Base-by-base conservation (phyloP, 768 basidiomycete species). In the Mrakia gelida region DNA sequence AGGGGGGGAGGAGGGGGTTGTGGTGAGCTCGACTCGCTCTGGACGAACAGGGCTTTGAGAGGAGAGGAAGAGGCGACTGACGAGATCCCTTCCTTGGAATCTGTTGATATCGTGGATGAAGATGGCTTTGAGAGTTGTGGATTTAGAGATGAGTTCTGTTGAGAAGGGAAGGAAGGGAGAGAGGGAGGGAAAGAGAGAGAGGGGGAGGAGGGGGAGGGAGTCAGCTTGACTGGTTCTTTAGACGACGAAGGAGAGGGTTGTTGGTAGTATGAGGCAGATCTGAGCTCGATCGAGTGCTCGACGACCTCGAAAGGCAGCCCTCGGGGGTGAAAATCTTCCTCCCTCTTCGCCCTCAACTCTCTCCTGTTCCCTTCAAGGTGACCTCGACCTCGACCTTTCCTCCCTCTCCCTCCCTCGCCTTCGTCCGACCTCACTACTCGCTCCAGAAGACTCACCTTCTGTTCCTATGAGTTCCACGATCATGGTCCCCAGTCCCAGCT, bases 1-100 rank as follows among this genome's bases (percentile, higher is more conserved):
- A 54, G 9, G 30, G 26, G 5, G 11, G 28, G 9, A 2, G 26
- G 13, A 21, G 23, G 13, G 43, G n/a, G 28, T 7, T 3, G 59
- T 8, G 59, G 59, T 52, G 23, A 73, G 28, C 28, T 54, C 41
- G 49, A 49, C 45, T 2, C 8, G 7, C 11, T 15, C 21, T 3
- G 41, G 18, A 32, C 13, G 26, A 28, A 18, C 49, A 16, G 2
- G 11, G 5, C 15, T 45, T 45, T 45, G 49, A 52, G 18, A 34
- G 45, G 49, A 52, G 18, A 34, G 45, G 11, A 10, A 45, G 45
- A 45, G 45, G 11, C 15, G 54, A 61, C 72, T 15, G 2, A 73
- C 72, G 72, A 73, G 72, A n/a, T 52, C 72, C 23, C 61, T 56
- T 15, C 72, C 56, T 61, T 73, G 72, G 26, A 73, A 73, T n/a